phyloP scores from a whole-genome alignment of 1,284 basidiomycete species.

The Amanita bisporigera region DNA sequence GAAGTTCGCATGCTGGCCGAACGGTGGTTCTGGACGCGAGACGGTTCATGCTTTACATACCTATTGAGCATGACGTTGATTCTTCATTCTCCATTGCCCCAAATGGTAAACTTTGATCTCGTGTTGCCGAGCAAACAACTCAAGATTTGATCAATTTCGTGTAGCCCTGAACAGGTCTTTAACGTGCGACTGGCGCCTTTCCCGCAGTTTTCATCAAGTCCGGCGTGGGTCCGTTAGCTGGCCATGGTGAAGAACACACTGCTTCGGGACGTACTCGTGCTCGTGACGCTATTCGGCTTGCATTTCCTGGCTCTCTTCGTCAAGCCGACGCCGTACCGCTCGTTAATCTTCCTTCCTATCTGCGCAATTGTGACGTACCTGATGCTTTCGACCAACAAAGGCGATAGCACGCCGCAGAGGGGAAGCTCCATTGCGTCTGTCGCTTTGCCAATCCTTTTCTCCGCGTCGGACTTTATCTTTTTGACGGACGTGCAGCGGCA shows the following conservation, averaged over 20 bases:
- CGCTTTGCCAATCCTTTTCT: slow-evolving; percentile 6
- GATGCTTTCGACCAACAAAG: slow-evolving; percentile 7
- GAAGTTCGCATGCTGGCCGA: slow-evolving; percentile 1
- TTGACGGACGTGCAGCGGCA: slow-evolving; percentile 18
- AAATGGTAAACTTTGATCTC: slow-evolving; percentile 12
- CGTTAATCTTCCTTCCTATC: slow-evolving; percentile 8
- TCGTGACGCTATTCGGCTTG: slow-evolving; percentile 1
- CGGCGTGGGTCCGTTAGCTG: background rate
- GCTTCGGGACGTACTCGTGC: background rate
- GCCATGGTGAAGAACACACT: background rate
- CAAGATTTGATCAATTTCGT: slow-evolving; percentile 12
- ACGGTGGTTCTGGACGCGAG: slow-evolving; percentile 1
- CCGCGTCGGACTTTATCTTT: slow-evolving; percentile 19
- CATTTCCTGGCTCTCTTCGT: slow-evolving; percentile 11
- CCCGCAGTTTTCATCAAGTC: slow-evolving; percentile 7
- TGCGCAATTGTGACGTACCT: slow-evolving; percentile 5
- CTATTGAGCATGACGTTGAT: slow-evolving; percentile 6
- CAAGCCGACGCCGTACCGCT: slow-evolving; percentile 8
- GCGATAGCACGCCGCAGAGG: slow-evolving; percentile 5
- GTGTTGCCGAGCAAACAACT: slow-evolving; percentile 5
- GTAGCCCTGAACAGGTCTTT: slow-evolving; percentile 11
- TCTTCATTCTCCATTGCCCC: background rate
- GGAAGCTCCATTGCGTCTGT: slow-evolving; percentile 11
- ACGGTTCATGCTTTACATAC: slow-evolving; percentile 1
- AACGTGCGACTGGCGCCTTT: slow-evolving; percentile 9